Conservation (phyloP, 108 stramenopile species). For the Pseudonitzschia delicatissima region DNA sequence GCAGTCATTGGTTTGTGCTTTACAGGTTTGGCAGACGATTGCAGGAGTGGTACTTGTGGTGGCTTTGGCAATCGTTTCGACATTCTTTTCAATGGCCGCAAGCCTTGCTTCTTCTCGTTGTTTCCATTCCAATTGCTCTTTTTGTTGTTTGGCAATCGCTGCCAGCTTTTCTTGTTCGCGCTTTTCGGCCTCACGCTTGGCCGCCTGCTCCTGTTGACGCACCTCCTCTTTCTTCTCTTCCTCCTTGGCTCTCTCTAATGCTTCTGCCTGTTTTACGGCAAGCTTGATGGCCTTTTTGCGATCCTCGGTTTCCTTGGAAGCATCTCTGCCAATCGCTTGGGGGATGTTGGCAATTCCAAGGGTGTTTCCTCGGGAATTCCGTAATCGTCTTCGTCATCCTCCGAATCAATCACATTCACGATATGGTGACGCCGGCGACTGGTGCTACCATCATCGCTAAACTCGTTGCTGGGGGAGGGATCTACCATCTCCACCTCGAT, state of each 20-base stretch:
- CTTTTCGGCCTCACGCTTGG: too few species aligned
- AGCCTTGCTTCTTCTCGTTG: background rate
- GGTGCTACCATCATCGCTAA: background rate
- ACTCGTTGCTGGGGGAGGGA: background rate
- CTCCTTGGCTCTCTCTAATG: background rate
- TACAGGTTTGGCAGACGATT: background rate
- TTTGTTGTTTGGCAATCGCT: background rate
- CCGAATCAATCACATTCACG: background rate
- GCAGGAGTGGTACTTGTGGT: background rate
- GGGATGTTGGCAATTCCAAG: too few species aligned
- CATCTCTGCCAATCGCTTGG: background rate
- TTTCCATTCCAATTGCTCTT: background rate
- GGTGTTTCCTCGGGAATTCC: background rate
- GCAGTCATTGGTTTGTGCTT: background rate
- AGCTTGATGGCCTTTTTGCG: background rate
- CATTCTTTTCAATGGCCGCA: background rate
- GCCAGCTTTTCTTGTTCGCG: too few species aligned
- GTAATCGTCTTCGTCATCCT: background rate
- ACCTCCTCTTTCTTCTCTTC: background rate
- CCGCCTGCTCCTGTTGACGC: background rate
- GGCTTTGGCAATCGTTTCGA: background rate
- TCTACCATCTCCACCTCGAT: conserved; percentile 12
- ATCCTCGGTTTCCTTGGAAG: background rate
- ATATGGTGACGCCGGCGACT: background rate
- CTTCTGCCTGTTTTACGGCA: background rate